Conservation (phyloP, 2,329 filamentous ascomycete genomes). For the Calonectria honghensis region DNA sequence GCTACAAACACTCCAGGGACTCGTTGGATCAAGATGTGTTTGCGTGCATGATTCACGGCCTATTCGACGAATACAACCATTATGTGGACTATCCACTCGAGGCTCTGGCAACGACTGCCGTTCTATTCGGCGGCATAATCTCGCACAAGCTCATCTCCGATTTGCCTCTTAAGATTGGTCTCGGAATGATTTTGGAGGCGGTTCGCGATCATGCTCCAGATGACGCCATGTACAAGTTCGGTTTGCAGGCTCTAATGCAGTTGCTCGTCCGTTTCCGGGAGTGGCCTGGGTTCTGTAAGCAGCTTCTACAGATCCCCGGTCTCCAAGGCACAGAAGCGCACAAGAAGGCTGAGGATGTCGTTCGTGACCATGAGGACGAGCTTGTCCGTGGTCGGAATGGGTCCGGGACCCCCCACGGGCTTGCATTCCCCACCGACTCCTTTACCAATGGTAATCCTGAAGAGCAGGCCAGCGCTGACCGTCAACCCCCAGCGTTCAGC, state of each 20-base stretch:
- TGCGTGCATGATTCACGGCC: constrained; percentile 97
- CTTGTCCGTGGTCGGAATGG: constrained; percentile 74
- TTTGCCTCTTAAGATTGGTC: constrained; percentile 92
- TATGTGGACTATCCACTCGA: constrained; percentile 98
- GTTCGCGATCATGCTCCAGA: constrained; percentile 89
- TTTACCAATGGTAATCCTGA: constrained; percentile 83
- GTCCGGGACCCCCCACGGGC: constrained; percentile 60
- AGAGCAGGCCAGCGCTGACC: constrained; percentile 75
- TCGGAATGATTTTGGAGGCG: constrained; percentile 98
- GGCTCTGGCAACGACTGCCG: constrained; percentile 94
- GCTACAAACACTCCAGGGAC: constrained; percentile 91
- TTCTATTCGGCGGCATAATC: constrained; percentile 97
- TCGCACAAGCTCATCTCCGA: constrained; percentile 93
- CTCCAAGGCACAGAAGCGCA: constrained; percentile 90
- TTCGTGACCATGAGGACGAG: constrained; percentile 80
- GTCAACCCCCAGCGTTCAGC: constrained; percentile 81
- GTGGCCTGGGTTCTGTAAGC: constrained; percentile 96
- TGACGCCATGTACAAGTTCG: constrained; percentile 98
- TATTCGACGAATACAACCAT: constrained; percentile 98
- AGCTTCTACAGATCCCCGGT: constrained; percentile 87
- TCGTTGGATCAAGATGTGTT: constrained; percentile 94
- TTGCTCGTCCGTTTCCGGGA: constrained; percentile 88
- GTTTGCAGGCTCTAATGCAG: constrained; percentile 94
- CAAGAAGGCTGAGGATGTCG: constrained; percentile 87
- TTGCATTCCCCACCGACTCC: constrained; percentile 66